A percentile compares a stretch with the other conserved stretches of the same genome.
Conservation (phyloP, 1,284 basidiomycete genomes). For the Ustilago shanxiensis region DNA sequence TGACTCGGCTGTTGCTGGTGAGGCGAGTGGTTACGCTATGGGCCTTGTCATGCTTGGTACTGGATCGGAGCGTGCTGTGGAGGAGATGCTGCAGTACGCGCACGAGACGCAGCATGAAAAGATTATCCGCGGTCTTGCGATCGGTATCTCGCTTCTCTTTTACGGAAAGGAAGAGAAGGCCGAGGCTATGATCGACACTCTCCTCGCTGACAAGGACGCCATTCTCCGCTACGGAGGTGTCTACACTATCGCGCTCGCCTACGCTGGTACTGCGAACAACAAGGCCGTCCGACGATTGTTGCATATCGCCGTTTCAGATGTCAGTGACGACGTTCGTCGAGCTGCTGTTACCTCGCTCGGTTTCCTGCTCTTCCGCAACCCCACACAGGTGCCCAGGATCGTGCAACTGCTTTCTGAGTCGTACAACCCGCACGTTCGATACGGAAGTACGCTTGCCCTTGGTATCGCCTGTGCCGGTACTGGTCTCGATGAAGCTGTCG, state of each 20-base stretch:
- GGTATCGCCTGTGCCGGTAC: conserved; percentile 70
- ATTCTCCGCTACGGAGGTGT: conserved; percentile 69
- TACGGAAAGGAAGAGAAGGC: conserved; percentile 69
- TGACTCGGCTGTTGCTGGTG: conserved; percentile 69
- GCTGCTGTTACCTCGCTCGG: conserved; percentile 68
- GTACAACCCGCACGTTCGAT: conserved; percentile 70
- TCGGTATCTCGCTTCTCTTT: conserved; percentile 68
- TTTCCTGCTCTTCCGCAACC: conserved; percentile 70
- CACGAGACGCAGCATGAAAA: conserved; percentile 70
- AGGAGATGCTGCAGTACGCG: conserved; percentile 70
- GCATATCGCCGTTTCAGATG: conserved; percentile 69
- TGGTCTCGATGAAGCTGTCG: conserved; percentile 68
- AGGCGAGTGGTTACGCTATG: conserved; percentile 70
- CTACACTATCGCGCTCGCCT: conserved; percentile 69
- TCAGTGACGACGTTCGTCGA: conserved; percentile 69
- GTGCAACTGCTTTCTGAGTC: conserved; percentile 70
- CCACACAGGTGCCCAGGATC: conserved; percentile 68
- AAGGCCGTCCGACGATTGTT: conserved; percentile 66
- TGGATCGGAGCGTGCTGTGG: conserved; percentile 64
- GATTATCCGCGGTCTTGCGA: conserved; percentile 70
- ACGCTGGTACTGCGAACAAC: conserved; percentile 70
- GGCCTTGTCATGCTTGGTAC: conserved; percentile 70
- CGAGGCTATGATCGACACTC: conserved; percentile 65
- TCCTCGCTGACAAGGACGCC: conserved; percentile 68
- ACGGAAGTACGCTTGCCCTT: conserved; percentile 69